phyloP scores from a whole-genome alignment of 768 basidiomycete genomes.

The Tulasnella sp. region DNA sequence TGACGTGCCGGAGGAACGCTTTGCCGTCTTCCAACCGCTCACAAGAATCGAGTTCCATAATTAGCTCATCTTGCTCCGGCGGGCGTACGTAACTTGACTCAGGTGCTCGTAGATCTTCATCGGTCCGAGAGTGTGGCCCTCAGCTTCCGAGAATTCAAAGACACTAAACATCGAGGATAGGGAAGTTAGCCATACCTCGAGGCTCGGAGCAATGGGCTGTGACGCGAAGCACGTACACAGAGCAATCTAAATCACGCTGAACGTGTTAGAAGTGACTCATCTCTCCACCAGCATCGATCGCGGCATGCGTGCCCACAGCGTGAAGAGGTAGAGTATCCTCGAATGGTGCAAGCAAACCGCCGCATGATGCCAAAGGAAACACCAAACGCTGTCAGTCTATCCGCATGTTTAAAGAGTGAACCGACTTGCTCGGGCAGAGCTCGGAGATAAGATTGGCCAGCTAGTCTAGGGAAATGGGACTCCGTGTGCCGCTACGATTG shows the following conservation, averaged over 20 bases:
- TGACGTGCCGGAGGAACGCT: conserved; percentile 89
- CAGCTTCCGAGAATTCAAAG: conserved; percentile 68
- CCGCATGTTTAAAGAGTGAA: too few species aligned
- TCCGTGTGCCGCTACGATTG: too few species aligned
- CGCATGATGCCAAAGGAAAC: conserved; percentile 73
- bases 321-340: conserved; percentile 89
- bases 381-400: too few species aligned
- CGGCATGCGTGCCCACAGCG: conserved; percentile 73
- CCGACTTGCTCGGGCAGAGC: too few species aligned
- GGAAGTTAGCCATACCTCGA: neutral
- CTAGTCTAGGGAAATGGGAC: too few species aligned
- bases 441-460: too few species aligned
- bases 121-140: conserved; percentile 83
- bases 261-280: conserved; percentile 97
- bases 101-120: conserved; percentile 91
- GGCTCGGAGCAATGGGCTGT: neutral
- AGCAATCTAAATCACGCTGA: conserved; percentile 70
- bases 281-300: conserved; percentile 91
- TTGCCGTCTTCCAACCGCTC: conserved; percentile 85
- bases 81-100: conserved; percentile 81
- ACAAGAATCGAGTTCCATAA: conserved; percentile 94
- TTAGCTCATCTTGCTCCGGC: conserved; percentile 84
- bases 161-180: conserved; percentile 34
- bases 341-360: conserved; percentile 95
- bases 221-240: conserved; percentile 44